Conservation (phyloP, 2,329 filamentous ascomycete species). For the Boeremia exigua region DNA sequence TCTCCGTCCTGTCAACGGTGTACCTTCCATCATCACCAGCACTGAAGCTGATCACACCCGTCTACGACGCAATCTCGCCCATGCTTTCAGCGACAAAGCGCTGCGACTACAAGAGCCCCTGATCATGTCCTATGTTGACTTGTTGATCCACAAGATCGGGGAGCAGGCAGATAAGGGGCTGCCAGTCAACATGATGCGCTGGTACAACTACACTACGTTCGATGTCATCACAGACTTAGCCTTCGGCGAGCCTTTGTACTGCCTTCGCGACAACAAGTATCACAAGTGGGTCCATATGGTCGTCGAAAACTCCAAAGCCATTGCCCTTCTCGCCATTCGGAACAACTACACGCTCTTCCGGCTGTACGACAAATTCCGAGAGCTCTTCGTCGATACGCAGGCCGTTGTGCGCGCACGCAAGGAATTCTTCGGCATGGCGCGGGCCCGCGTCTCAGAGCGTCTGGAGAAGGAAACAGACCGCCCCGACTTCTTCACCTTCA, state of each 20-base stretch:
- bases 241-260: conserved; percentile 42
- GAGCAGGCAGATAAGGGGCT: conserved; percentile 23
- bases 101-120: conserved; percentile 50
- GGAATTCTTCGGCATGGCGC: conserved; percentile 24
- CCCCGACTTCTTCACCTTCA: conserved; percentile 36
- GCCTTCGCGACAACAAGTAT: conserved; percentile 34
- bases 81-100: conserved; percentile 53
- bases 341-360: conserved; percentile 26
- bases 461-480: conserved; percentile 24
- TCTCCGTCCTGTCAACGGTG: conserved; percentile 37
- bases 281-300: conserved; percentile 40
- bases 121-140: conserved; percentile 49
- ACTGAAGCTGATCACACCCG: conserved; percentile 43
- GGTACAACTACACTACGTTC: conserved; percentile 38
- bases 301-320: conserved; percentile 17
- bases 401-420: conserved; percentile 13
- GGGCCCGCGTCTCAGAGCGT: conserved; percentile 25
- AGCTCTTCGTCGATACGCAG: conserved; percentile 20
- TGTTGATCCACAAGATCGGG: conserved; percentile 45
- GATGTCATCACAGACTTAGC: conserved; percentile 42
- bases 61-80: conserved; percentile 46
- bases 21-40: conserved; percentile 33
- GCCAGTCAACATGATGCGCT: conserved; percentile 34
- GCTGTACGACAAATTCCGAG: conserved; percentile 21
- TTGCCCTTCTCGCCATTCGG: conserved; percentile 21